phyloP scores from a whole-genome alignment of 805 yeast species.

The Yarrowia keelungensis region DNA sequence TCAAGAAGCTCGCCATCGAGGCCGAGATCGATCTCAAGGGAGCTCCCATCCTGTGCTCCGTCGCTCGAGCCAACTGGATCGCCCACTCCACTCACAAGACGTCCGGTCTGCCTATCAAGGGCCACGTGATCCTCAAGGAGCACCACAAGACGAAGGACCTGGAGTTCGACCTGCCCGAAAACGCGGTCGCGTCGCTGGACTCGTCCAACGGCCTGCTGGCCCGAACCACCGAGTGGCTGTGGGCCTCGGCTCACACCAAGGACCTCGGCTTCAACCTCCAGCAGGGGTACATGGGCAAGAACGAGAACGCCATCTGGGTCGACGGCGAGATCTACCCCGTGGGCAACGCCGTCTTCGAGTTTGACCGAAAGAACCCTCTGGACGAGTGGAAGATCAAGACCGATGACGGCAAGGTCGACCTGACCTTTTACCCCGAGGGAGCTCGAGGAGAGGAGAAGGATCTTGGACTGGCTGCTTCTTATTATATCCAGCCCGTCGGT shows the following conservation, averaged over 20 bases:
- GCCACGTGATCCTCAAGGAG: constrained; percentile 25
- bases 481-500: constrained; percentile 28
- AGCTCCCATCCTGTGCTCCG: constrained; percentile 22
- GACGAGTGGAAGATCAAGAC: constrained; percentile 29
- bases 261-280: constrained; percentile 38
- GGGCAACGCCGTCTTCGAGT: constrained; percentile 24
- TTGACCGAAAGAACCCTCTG: constrained; percentile 25
- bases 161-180: constrained; percentile 26
- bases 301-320: constrained; percentile 38
- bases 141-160: constrained; percentile 37
- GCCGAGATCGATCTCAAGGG: constrained; percentile 30
- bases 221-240: constrained; percentile 30
- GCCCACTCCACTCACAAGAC: constrained; percentile 37
- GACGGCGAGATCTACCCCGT: constrained; percentile 34
- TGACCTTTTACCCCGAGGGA: constrained; percentile 29
- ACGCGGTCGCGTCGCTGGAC: constrained; percentile 24
- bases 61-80: constrained; percentile 34
- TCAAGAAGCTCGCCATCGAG: constrained; percentile 28
- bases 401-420: constrained; percentile 27
- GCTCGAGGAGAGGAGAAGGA: constrained; percentile 22
- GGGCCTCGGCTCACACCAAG: constrained; percentile 38
- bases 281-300: constrained; percentile 37
- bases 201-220: constrained; percentile 38
- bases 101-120: constrained; percentile 30
- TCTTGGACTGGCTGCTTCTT: constrained; percentile 8